Evolutionary conservation across 768 basidiomycete species (phyloP).

Genomic region (Trichaptum fuscoviolaceum): DNA sequence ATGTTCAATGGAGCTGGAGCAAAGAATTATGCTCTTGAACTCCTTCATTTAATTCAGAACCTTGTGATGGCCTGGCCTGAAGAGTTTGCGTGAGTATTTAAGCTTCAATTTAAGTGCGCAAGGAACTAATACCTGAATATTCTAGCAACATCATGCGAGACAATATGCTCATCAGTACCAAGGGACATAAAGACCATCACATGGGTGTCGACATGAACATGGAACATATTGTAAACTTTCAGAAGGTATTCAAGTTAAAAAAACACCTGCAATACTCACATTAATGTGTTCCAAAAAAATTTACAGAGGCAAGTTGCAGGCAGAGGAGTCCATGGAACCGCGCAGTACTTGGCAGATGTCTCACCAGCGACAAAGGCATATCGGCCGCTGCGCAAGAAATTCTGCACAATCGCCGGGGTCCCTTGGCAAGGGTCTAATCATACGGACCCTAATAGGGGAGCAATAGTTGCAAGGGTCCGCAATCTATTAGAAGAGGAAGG

Average conservation of each 20-base stretch:
- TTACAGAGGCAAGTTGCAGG: background rate
- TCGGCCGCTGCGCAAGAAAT: background rate
- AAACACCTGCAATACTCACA: too few species aligned
- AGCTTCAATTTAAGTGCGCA: background rate
- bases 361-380: background rate
- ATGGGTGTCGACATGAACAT: background rate
- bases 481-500: background rate
- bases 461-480: background rate
- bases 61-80: background rate
- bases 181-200: background rate
- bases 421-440: background rate
- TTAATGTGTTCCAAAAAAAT: too few species aligned
- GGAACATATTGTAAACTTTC: background rate
- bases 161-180: background rate
- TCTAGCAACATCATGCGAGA: background rate
- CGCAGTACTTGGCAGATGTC: background rate
- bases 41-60: background rate
- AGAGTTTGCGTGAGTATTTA: background rate
- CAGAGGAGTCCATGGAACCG: background rate
- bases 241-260: too few species aligned
- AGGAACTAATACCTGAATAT: background rate
- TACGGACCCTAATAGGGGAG: background rate
- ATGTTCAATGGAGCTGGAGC: background rate
- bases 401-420: background rate
- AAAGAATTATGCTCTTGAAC: background rate